Base-by-base conservation (phyloP, 441 rosid genomes). In the Pelargonium citronellum region DNA sequence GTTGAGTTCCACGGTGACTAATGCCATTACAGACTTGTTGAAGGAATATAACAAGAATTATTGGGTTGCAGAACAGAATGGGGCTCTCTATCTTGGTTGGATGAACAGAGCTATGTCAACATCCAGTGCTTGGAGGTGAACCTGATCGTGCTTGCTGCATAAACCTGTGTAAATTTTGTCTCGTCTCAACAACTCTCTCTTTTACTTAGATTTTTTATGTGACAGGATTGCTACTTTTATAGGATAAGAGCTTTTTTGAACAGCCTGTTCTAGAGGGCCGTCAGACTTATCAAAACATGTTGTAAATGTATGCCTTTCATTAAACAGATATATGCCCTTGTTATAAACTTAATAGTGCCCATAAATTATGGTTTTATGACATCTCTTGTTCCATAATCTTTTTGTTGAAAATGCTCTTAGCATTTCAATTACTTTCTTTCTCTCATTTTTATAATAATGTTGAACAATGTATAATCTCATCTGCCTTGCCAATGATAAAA, bases 41-140 rank as follows among this genome's bases (percentile, higher is more conserved):
- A 80, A 71, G 73, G 88, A 80, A 34, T 86, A 77, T 61, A 39
- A 76, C 70, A 66, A 53, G 62, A 84, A 81, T 43, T 88, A 80
- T 44, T 74, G 83, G 67, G 70, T 83, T 16, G 76, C 62, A 67
- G 89, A 82, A 75, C 70, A 75, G 75, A 80, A 80, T 41, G 86
- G 87, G n/a, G 87, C 80, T 7, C 77, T 85, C 13, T 88, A 80
- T 64, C 89, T 88, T 10, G 55, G 81, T 57, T 88, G 93, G 93
- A 66, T 58, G 69, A 80, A 81, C 53, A 87, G 88, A 64, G 76
- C 75, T 9, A 81, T 88, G 93, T 74, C 81, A 5, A 83, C 89
- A n/a, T 76, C 83, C 68, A 85, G 88, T 0, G 93, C 91, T 5
- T 88, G 93, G 93, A 75, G 83, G 78, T 86, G 86, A 88, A 70